A percentile compares a stretch with the other conserved stretches of the same genome.
Conservation (phyloP, 2,329 filamentous ascomycete genomes). For the Tolypocladium paradoxum region DNA sequence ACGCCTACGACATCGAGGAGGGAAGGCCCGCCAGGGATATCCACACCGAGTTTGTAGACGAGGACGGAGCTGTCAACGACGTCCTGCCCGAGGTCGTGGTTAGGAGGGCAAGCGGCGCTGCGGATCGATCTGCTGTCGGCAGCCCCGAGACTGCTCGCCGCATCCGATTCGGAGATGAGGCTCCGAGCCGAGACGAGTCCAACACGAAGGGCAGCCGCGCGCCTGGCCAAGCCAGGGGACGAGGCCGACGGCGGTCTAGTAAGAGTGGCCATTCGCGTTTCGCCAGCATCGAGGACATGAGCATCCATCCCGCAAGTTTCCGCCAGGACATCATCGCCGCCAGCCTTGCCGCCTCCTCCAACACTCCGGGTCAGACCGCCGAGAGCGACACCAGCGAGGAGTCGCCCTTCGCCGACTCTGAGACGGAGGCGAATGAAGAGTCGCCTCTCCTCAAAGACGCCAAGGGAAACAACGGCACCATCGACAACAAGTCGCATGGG, state of each 20-base stretch:
- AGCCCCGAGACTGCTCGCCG: slow-evolving; percentile 24
- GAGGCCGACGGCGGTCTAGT: slow-evolving; percentile 32
- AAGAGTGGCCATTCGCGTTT: slow-evolving; percentile 47
- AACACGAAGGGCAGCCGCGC: slow-evolving; percentile 17
- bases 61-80: slow-evolving; percentile 48
- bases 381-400: slow-evolving; percentile 44
- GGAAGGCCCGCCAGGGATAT: slow-evolving; percentile 32
- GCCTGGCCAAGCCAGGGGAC: slow-evolving; percentile 24
- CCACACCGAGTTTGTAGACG: slow-evolving; percentile 37
- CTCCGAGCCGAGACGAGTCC: slow-evolving; percentile 14
- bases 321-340: slow-evolving; percentile 86
- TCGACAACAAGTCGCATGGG: slow-evolving; percentile 12
- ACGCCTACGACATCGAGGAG: slow-evolving; percentile 37
- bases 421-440: slow-evolving; percentile 31
- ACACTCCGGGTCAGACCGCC: slow-evolving; percentile 40
- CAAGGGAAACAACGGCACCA: slow-evolving; percentile 19
- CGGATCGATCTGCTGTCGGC: slow-evolving; percentile 15
- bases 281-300: slow-evolving; percentile 60
- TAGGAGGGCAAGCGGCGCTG: slow-evolving; percentile 29
- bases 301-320: slow-evolving; percentile 82
- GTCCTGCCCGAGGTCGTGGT: slow-evolving; percentile 52
- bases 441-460: slow-evolving; percentile 34
- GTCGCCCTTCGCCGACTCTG: slow-evolving; percentile 29
- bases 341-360: slow-evolving; percentile 38
- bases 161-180: slow-evolving; percentile 27